Percentiles rank a stretch among this genome's conserved stretches.
These are phyloP conservation scores for Diddensiella santjacobensis DNA, from an alignment of 805 yeast species.

Conservation along the genomic window DNA sequence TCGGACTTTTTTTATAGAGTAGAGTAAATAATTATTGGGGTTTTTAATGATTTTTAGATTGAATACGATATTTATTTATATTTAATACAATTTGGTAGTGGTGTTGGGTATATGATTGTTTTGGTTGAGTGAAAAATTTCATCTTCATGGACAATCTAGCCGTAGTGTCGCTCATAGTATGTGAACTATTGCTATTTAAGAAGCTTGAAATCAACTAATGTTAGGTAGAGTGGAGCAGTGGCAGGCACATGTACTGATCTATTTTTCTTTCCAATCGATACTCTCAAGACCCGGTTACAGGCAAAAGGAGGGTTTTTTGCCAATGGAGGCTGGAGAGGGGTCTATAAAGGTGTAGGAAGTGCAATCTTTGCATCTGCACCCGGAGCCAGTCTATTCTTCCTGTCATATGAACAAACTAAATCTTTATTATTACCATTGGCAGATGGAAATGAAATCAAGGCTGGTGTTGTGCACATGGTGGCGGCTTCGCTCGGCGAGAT, in stretches of 20 bases:
- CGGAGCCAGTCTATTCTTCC: constrained; percentile 66
- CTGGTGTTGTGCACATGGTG: constrained; percentile 68
- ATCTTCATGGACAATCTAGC: constrained; percentile 18
- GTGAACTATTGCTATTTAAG: background rate
- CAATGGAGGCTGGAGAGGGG: constrained; percentile 91
- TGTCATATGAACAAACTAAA: constrained; percentile 80
- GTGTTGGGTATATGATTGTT: too few relatives aligned
- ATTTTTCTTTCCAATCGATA: constrained; percentile 93
- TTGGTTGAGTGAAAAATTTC: too few relatives aligned
- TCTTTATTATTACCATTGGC: constrained; percentile 37
- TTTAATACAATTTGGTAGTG: too few relatives aligned
- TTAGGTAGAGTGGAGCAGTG: constrained; percentile 61
- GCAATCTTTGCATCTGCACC: constrained; percentile 96
- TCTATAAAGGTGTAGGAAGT: constrained; percentile 88
- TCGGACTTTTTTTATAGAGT: too few relatives aligned
- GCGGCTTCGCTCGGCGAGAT: constrained; percentile 88
- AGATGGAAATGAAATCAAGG: constrained; percentile 21
- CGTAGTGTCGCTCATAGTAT: constrained; percentile 15
- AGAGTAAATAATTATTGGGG: too few relatives aligned
- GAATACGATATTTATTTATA: too few relatives aligned
- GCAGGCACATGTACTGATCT: constrained; percentile 97
- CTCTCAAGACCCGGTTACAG: constrained; percentile 88
- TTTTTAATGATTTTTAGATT: too few relatives aligned
- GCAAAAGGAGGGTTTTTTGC: constrained; percentile 91
- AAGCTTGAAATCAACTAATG: background rate